Evolutionary conservation across 352 stramenopile species (phyloP), one percentile per base, ranked within the genome.

Genomic region (Globisporangium parvum): DNA sequence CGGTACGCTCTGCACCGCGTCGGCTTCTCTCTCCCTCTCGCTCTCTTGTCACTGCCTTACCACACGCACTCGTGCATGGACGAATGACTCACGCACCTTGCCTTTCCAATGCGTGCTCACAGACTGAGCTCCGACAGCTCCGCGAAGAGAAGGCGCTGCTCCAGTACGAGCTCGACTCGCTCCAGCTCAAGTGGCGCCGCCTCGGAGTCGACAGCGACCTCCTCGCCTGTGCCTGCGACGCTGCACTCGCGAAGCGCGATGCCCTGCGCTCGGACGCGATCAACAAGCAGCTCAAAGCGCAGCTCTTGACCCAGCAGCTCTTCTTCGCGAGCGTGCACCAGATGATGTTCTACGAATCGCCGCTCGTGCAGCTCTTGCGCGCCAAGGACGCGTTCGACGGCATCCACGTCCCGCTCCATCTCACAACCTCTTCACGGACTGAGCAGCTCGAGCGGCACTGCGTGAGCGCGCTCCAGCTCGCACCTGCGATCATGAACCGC

Each of bases 271-370:
- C 76, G 2, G 70, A 80, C n/a, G 45, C 62, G 15, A 48, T 73
- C 14, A 87, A 84, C 55, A 56, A 63, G 2, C 53, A 68, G 50
- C 62, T 87, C 23, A 73, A 74, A 44, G 67, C 77, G 55, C 76
- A 82, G 58, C 58, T 79, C n/a, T 49, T 76, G 47, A 65, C 84
- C 57, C 76, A 87, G 51, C 76, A 87, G 59, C 64, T 87, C 53
- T 79, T 76, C 50, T 68, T 87, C 24, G 73, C 76, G 24, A 76
- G 71, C 0, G 47, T 87, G 20, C 76, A 87, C 41, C 26, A 33
- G 17, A 75, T 66, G 33, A 50, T 72, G n/a, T 62, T 84, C 53
- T 63, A 69, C 3, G 66, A 77, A 47, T 76, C 71, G 24, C 76
- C 76, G 21, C 51, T 87, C 39, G 51, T 77, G 23, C 50, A 65